Evolutionary conservation across 371 early-diverging fungal genomes (phyloP).

Genomic region (Sporodiniella umbellata): DNA sequence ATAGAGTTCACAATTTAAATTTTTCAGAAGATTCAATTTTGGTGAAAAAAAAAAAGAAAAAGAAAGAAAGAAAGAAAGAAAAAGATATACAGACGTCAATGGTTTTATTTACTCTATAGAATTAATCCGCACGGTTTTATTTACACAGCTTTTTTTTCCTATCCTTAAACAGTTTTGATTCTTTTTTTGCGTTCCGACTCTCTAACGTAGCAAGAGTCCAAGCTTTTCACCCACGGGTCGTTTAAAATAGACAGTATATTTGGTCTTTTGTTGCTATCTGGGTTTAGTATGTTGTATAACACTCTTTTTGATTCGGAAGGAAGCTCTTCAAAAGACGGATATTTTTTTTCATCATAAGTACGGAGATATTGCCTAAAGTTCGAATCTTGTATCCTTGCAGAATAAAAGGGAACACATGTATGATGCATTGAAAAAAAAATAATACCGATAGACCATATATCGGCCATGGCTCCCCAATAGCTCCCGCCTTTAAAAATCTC

Average conservation of each 20-base stretch:
- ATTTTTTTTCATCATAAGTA: constrained; percentile 39
- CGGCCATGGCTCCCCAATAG: constrained; percentile 73
- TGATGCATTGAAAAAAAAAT: constrained; percentile 78
- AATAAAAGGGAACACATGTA: constrained; percentile 61
- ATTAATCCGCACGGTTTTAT: no score
- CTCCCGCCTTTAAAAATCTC: constrained; percentile 55
- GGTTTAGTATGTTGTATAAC: constrained; percentile 78
- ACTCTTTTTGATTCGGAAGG: constrained; percentile 49
- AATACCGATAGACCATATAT: constrained; percentile 82
- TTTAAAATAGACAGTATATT: constrained; percentile 54
- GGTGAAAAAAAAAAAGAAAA: no score
- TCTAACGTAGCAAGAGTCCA: constrained; percentile 31
- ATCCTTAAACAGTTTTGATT: not conserved
- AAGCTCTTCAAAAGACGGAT: constrained; percentile 58
- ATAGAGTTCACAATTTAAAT: no score
- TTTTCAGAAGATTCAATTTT: no score
- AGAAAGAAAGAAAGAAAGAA: no score
- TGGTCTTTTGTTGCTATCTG: constrained; percentile 64
- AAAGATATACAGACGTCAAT: no score
- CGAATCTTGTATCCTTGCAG: constrained; percentile 53
- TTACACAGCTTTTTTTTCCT: not conserved
- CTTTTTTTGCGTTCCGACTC: not conserved
- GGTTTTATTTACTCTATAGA: no score
- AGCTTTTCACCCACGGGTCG: constrained; percentile 64
- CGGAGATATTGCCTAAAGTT: constrained; percentile 63